Percentiles rank a stretch among this genome's conserved stretches.
phyloP scores from a whole-genome alignment of 208 protist species.

The Strigomonas culicis region DNA sequence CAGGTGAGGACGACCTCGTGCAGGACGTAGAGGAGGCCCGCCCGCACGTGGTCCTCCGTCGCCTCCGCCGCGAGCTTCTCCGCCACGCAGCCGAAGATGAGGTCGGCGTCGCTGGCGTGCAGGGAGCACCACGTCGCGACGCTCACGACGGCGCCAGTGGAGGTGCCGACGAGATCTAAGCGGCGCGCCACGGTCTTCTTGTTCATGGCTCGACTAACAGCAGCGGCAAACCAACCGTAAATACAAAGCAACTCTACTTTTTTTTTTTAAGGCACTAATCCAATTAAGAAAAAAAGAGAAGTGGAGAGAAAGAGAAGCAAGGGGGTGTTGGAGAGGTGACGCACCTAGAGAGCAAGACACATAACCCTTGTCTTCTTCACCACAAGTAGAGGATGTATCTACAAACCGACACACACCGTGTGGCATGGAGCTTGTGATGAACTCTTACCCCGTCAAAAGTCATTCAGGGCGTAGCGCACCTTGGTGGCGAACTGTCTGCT shows the following conservation, averaged over 20 bases:
- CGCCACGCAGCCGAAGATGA: constrained; percentile 51
- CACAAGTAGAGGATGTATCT: not conserved
- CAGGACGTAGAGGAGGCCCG: constrained; percentile 72
- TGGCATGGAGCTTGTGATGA: not conserved
- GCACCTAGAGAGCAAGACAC: not conserved
- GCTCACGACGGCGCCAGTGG: constrained; percentile 73
- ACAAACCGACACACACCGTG: not conserved
- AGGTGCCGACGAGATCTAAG: constrained; percentile 67
- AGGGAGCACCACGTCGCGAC: constrained; percentile 85
- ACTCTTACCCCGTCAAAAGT: constrained; percentile 43
- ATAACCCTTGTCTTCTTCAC: not conserved
- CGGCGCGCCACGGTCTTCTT: constrained; percentile 55
- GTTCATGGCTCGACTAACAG: too few relatives aligned
- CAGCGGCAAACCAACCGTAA: too few relatives aligned
- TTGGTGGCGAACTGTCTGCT: constrained; percentile 81
- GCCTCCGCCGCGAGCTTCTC: constrained; percentile 46
- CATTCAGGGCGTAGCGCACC: constrained; percentile 78
- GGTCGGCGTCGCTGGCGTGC: constrained; percentile 67
- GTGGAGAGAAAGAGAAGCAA: constrained; percentile 5
- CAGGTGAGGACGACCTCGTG: constrained; percentile 86
- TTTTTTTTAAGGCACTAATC: constrained; percentile 6
- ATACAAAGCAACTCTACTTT: not conserved
- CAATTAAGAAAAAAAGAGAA: not conserved
- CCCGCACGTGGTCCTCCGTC: constrained; percentile 41
- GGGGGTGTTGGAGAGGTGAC: not conserved